Evolutionary conservation across 768 basidiomycete species (phyloP), one percentile per base, ranked within the genome.

Genomic region (Leccinum uliginosum): DNA sequence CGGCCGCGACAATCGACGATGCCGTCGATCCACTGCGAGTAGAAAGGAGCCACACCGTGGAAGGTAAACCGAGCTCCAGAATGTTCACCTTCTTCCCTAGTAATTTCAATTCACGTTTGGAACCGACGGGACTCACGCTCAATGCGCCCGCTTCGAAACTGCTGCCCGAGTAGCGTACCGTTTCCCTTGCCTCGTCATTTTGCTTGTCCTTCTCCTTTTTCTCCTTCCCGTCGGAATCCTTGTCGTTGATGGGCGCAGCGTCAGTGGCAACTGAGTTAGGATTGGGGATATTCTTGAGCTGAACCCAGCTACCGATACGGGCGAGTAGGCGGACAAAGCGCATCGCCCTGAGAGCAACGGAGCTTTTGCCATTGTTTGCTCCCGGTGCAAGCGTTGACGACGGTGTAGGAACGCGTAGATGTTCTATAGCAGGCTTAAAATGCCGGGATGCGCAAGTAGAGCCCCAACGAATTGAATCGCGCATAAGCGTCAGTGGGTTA

Each of bases 271-370:
- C 45, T 30, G 66, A 53, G 32, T 69, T 66, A 10, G 66, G 65
- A 52, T 69, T 76, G 4, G 77, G 72, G 3, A 56, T 73, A 15
- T 71, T 73, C 66, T 73, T 78, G 54, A 83, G 70, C 63, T 85
- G 84, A 21, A 83, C 82, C 87, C 88, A 88, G 64, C 85, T 86
- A 1, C 84, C 81, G 46, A 91, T 84, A 34, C 84, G 75, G 4
- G 89, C 89, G 38, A 91, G 70, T 2, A 83, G 85, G 27, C 85
- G 78, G 62, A 93, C 84, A 14, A 84, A 86, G 44, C 86, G 78
- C 75, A 92, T 91, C 4, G 90, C 90, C 6, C 90, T 81, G 27
- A 91, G 56, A 0, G 90, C 90, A 43, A 92, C 87, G 1, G 87
- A 89, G 27, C 79, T 82, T 26, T 80, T 79, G 51, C 66, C 67